phyloP scores from a whole-genome alignment of 768 basidiomycete species.

The Suillus americanus region DNA sequence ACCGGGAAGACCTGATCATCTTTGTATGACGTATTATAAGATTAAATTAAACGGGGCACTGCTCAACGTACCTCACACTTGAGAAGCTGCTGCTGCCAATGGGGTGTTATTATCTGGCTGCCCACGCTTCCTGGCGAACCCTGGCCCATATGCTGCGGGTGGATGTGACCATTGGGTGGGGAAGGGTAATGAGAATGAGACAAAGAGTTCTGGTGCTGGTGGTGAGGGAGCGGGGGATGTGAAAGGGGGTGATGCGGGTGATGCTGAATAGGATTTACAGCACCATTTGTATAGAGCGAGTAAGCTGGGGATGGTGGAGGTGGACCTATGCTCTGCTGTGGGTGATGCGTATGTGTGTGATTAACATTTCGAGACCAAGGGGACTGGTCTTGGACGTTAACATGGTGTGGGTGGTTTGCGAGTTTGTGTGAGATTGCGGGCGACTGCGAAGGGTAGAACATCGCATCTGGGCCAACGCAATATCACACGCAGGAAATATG shows the following conservation, averaged over 20 bases:
- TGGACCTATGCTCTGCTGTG: constrained; percentile 51
- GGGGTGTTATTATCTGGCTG: constrained; percentile 70
- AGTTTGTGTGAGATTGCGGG: constrained; percentile 79
- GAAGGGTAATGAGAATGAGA: constrained; percentile 80
- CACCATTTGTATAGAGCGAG: constrained; percentile 72
- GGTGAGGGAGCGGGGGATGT: constrained; percentile 56
- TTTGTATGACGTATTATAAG: constrained; percentile 33
- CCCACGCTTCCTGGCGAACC: constrained; percentile 55
- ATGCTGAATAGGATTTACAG: constrained; percentile 58
- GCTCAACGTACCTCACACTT: constrained; percentile 79
- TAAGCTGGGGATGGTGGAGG: constrained; percentile 76
- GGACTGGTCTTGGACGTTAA: constrained; percentile 59
- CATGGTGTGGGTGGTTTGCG: constrained; percentile 44
- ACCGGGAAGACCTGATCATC: constrained; percentile 83
- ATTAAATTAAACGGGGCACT: constrained; percentile 4
- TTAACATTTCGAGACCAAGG: constrained; percentile 54
- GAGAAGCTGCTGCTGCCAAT: constrained; percentile 93
- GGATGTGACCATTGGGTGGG: constrained; percentile 68
- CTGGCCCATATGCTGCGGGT: constrained; percentile 57
- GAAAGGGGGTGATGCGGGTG: constrained; percentile 52
- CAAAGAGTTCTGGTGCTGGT: constrained; percentile 79
- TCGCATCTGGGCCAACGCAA: constrained; percentile 42
- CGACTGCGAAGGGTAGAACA: constrained; percentile 87
- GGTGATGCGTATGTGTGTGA: constrained; percentile 44
- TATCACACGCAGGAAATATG: constrained; percentile 6